Evolutionary conservation across 2,329 filamentous ascomycete species (phyloP).

Genomic region (Elsinoe necatrix): DNA sequence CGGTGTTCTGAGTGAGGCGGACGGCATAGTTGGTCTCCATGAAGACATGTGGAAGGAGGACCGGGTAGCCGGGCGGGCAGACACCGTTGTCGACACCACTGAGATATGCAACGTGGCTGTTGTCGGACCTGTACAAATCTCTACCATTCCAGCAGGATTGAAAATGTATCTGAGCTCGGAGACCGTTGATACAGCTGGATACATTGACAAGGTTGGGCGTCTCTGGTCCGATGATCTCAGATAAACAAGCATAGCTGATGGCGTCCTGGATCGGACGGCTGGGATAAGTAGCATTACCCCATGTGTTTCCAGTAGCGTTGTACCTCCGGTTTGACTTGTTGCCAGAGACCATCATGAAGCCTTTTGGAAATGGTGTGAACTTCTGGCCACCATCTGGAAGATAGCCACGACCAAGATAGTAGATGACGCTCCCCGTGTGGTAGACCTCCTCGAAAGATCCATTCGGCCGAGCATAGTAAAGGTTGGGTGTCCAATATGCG

Average conservation of each 20-base stretch:
- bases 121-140: slow-evolving; percentile 32
- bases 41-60: slow-evolving; percentile 34
- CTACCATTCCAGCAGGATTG: slow-evolving; percentile 33
- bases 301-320: slow-evolving; percentile 27
- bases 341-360: slow-evolving; percentile 27
- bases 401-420: slow-evolving; percentile 25
- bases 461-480: slow-evolving; percentile 31
- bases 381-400: slow-evolving; percentile 15
- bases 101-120: slow-evolving; percentile 36
- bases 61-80: slow-evolving; percentile 33
- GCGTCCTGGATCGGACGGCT: slow-evolving; percentile 29
- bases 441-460: slow-evolving; percentile 28
- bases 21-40: slow-evolving; percentile 33
- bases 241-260: slow-evolving; percentile 26
- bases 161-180: slow-evolving; percentile 33
- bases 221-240: slow-evolving; percentile 21
- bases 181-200: slow-evolving; percentile 26
- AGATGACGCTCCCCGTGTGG: slow-evolving; percentile 23
- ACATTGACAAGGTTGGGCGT: slow-evolving; percentile 26
- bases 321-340: slow-evolving; percentile 27
- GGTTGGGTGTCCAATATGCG: slow-evolving; percentile 32
- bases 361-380: slow-evolving; percentile 22
- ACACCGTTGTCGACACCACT: slow-evolving; percentile 34
- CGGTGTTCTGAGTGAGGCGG: slow-evolving; percentile 26
- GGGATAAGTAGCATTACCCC: slow-evolving; percentile 28